phyloP scores from a whole-genome alignment of 306 rosid genomes.

The Glycine latifolia region DNA sequence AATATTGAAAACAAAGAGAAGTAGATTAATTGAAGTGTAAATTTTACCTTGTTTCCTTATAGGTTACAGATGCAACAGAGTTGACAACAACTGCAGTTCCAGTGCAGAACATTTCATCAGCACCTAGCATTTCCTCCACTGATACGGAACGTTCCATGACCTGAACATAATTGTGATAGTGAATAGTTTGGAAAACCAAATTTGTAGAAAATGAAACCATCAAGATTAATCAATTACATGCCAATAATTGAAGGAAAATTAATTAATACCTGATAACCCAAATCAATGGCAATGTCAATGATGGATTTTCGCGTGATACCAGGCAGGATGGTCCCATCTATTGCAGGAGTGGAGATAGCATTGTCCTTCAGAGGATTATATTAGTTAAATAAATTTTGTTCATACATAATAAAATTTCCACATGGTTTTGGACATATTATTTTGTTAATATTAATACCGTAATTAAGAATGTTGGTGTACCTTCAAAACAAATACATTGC shows the following conservation, averaged over 20 bases:
- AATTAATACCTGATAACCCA: conserved; percentile 61
- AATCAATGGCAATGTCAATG: conserved; percentile 58
- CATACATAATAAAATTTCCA: not conserved
- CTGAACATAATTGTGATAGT: conserved; percentile 29
- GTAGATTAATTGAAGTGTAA: not conserved
- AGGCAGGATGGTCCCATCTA: conserved; percentile 63
- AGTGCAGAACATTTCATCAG: conserved; percentile 74
- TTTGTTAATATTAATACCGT: not conserved
- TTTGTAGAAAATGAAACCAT: not conserved
- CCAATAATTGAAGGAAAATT: not conserved
- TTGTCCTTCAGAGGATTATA: conserved; percentile 48
- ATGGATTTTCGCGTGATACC: conserved; percentile 72
- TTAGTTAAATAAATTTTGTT: not conserved
- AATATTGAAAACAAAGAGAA: not conserved
- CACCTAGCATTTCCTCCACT: conserved; percentile 61
- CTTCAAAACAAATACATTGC: no score
- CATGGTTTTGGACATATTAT: not conserved
- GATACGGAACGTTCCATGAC: conserved; percentile 57
- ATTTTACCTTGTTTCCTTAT: conserved; percentile 44
- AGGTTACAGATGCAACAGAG: conserved; percentile 56
- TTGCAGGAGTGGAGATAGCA: conserved; percentile 58
- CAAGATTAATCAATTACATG: not conserved
- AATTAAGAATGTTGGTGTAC: no score
- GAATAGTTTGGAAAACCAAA: not conserved
- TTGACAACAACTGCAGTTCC: conserved; percentile 67